Evolutionary conservation across 768 basidiomycete genomes (phyloP), one percentile per base, ranked within the genome.

Genomic region (Lactarius indigo): DNA sequence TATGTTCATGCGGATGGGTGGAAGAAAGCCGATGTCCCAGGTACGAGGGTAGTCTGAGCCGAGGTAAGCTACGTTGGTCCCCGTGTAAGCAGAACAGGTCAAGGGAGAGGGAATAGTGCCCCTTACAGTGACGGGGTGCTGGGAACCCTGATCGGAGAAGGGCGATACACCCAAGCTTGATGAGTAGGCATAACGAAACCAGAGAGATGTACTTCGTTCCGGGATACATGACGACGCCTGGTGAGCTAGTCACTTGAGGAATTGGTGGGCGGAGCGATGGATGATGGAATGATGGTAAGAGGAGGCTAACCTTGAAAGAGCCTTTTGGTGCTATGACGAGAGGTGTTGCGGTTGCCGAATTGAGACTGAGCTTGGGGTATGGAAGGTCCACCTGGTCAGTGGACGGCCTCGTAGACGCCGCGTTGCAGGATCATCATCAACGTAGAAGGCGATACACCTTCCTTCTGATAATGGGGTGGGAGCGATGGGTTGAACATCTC

Each of bases 111-210:
- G 18, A 18, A 31, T 33, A 31, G 30, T 18, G 10, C 13, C 15
- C 31, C n/a, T 30, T 42, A 61, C 54, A 30, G 9, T 50, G 28
- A 20, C 15, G 56, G 10, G 52, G n/a, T 1, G 35, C 42, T 23
- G 23, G 55, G 17, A 57, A 31, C 6, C 33, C 15, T 5, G 31
- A 31, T 23, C 47, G 42, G 18, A 63, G 61, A 35, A 66, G 47
- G 2, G 56, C 50, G 30, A 66, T 63, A 30, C 65, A 59, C 5
- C 37, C 65, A 30, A 66, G 61, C 44, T 58, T 63, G 28, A 44
- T 20, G 30, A 66, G 30, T 2, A 63, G 57, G 50, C 57, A 67
- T n/a, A 66, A 47, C 5, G 50, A 42, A 10, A 23, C 37, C 12
- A 67, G 39, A 42, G 47, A 6, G 37, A 66, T 35, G 39, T 35